phyloP scores from a whole-genome alignment of 257 asterid genomes.

The Datura wrightii region DNA sequence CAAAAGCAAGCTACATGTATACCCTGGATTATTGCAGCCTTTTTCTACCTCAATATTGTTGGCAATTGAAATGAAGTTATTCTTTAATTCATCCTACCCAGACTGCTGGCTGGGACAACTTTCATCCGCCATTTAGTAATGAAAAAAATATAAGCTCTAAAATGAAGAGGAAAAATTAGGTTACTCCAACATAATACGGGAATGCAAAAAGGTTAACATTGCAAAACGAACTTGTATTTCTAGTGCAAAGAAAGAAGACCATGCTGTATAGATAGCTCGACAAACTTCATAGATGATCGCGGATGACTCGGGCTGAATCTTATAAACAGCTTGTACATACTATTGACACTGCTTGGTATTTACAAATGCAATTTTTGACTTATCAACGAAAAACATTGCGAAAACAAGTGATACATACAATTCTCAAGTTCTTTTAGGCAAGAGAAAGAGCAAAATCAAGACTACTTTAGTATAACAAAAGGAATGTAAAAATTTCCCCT shows the following conservation, averaged over 20 bases:
- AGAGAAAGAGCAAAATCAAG: conserved; percentile 11
- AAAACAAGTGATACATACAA: background rate
- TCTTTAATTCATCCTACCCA: background rate
- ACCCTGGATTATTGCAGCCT: too few species aligned
- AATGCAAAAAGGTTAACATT: background rate
- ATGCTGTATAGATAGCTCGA: background rate
- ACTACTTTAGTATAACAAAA: conserved; percentile 14
- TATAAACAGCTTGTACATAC: background rate
- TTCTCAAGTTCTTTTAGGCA: background rate
- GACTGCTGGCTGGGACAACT: background rate
- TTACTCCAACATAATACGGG: background rate
- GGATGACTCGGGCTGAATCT: background rate
- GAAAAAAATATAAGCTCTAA: background rate
- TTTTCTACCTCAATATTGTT: too few species aligned
- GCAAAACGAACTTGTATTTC: background rate
- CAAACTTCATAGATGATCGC: background rate
- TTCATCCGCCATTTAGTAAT: background rate
- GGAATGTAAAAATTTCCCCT: background rate
- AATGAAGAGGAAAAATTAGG: background rate
- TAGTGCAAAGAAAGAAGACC: background rate
- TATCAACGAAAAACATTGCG: background rate
- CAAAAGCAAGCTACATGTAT: too few species aligned
- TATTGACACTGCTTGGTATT: background rate
- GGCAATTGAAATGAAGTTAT: too few species aligned
- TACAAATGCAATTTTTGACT: conserved; percentile 8